Conservation (phyloP, 768 basidiomycete genomes). For the Boletus subcaerulescens region DNA sequence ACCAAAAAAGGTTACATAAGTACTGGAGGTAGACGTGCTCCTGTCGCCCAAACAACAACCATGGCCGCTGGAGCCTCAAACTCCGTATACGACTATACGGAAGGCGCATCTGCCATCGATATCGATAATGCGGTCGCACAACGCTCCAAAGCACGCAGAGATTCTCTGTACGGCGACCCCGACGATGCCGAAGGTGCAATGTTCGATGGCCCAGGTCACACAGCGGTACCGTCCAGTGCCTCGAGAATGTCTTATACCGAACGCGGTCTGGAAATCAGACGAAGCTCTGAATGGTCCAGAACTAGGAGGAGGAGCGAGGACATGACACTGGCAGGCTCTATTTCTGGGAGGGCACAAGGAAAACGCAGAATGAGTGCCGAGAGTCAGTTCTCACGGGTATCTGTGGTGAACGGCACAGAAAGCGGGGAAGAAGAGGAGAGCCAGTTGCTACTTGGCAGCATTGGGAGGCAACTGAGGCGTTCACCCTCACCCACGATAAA, state of each 20-base stretch:
- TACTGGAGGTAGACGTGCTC: no score
- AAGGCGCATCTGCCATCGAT: slow-evolving; percentile 77
- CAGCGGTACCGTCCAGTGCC: slow-evolving; percentile 71
- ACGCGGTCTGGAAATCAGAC: slow-evolving; percentile 38
- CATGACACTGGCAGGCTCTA: slow-evolving; percentile 24
- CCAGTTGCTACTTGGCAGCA: slow-evolving; percentile 29
- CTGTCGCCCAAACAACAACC: background rate
- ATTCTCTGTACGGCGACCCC: slow-evolving; percentile 55
- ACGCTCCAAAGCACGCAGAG: slow-evolving; percentile 52
- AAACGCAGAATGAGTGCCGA: slow-evolving; percentile 47
- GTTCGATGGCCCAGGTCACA: slow-evolving; percentile 70
- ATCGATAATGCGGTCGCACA: slow-evolving; percentile 60
- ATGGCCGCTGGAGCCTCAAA: slow-evolving; percentile 20
- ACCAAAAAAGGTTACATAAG: slow-evolving; percentile 16
- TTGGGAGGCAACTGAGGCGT: slow-evolving; percentile 32
- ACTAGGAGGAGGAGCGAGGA: slow-evolving; percentile 52
- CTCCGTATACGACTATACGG: slow-evolving; percentile 67
- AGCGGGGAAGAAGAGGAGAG: slow-evolving; percentile 38
- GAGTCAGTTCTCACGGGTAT: slow-evolving; percentile 38
- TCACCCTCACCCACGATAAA: slow-evolving; percentile 37
- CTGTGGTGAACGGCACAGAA: slow-evolving; percentile 38
- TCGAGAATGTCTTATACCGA: slow-evolving; percentile 74
- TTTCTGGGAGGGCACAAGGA: slow-evolving; percentile 26
- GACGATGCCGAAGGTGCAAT: slow-evolving; percentile 62
- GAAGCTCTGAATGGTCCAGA: slow-evolving; percentile 53